Conservation (phyloP, 139 green algal species). For the Trebouxia sp. region DNA sequence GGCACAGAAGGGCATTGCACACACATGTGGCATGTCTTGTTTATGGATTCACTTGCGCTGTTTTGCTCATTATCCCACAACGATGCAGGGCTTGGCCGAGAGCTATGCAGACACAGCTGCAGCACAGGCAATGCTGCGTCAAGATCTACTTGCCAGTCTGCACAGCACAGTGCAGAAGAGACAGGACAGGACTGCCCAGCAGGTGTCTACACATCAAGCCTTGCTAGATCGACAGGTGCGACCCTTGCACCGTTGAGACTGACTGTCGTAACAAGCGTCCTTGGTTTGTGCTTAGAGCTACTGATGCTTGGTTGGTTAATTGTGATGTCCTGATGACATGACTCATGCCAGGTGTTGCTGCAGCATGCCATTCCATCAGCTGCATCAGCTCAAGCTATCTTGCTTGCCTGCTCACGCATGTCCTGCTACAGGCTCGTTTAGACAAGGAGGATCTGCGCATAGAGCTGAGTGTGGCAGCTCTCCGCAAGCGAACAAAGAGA, state of each 20-base stretch:
- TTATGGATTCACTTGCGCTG: neutral
- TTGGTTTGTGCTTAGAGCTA: neutral
- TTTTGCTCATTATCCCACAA: neutral
- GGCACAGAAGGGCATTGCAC: neutral
- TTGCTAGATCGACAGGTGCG: constrained; percentile 10
- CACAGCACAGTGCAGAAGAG: constrained; percentile 7
- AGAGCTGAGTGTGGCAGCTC: constrained; percentile 58
- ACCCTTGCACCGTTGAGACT: too few species aligned
- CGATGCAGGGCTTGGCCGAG: constrained; percentile 4
- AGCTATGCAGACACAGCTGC: neutral
- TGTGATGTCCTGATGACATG: too few species aligned
- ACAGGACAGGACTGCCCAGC: constrained; percentile 1
- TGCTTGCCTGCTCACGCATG: neutral
- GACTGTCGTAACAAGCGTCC: neutral
- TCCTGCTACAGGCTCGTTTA: constrained; percentile 44
- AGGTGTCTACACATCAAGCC: neutral
- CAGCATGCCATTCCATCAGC: neutral
- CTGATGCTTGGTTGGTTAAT: neutral
- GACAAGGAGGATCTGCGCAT: constrained; percentile 67
- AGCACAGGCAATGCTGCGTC: neutral
- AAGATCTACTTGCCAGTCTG: neutral
- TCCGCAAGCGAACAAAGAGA: constrained; percentile 32
- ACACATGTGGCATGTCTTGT: neutral
- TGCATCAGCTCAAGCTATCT: neutral
- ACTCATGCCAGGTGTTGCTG: neutral